Evolutionary conservation across 2,329 filamentous ascomycete species (phyloP), one percentile per base, ranked within the genome.

Genomic region (Fusarium lateritium): DNA sequence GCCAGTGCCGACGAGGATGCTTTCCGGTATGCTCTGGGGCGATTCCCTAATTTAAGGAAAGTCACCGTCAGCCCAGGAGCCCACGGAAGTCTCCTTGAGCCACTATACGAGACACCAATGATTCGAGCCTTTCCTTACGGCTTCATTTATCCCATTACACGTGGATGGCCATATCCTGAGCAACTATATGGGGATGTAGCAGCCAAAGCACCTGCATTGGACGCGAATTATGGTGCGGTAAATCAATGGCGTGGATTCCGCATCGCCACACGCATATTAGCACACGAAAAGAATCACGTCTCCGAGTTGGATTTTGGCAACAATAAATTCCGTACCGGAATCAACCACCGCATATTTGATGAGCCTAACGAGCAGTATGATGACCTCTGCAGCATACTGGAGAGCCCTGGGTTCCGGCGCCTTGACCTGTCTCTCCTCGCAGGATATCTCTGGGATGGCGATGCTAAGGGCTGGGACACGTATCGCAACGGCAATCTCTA

Each of bases 141-240:
- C 1, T 8, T 45, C 3, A 39, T 36, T 11, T 45, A 36, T 7
- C 51, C 51, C 0, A 13, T 54, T 5, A 28, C 40, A 2, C 13
- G 42, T 5, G 28, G 28, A 10, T 54, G 39, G 51, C 39, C 39
- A 19, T 31, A n/a, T 21, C 10, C 9, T 28, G 43, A 45, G n/a
- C 9, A 14, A 8, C 1, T 7, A 1, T 1, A 9, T 15, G 6
- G 6, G 15, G 14, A 5, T 0, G 14, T 24, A 31, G 15, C 13
- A 9, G 19, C 44, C 2, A 10, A 28, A 28, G 21, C 50, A 9
- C 15, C 26, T 2, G 40, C 17, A 24, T 26, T 26, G 7, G 21
- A 21, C 14, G 40, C 40, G 21, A 28, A 28, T 3, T 7, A 28
- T 3, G 21, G 42, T 3, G 36, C 34, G n/a, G 33, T 33, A 14